These are phyloP conservation scores for Penicillium mononematosum DNA, from an alignment of 495 filamentous ascomycete species.

Conservation along the genomic window DNA sequence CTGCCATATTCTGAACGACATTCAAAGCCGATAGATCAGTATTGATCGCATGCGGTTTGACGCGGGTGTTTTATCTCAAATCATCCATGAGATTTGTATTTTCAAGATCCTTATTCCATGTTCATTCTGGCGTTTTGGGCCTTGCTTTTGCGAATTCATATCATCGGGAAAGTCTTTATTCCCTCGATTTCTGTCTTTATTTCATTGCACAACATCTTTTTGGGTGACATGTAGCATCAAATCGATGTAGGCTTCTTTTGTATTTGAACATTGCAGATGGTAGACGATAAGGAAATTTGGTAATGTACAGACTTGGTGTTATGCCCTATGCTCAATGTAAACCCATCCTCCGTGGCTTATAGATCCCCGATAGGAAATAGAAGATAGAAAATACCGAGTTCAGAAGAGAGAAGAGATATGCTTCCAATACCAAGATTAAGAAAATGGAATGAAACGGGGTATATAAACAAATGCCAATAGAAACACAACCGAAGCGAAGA, in stretches of 20 bases:
- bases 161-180: background rate
- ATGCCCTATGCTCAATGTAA: background rate
- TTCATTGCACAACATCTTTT: background rate
- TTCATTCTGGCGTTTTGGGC: conserved; percentile 4
- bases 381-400: background rate
- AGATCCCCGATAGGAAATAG: background rate
- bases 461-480: conserved; percentile 4
- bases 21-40: conserved; percentile 1
- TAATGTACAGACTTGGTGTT: background rate
- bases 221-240: background rate
- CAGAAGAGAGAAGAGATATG: background rate
- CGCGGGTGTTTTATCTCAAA: background rate
- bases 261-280: background rate
- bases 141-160: background rate
- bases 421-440: background rate
- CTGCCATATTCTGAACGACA: background rate
- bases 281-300: background rate
- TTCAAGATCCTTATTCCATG: background rate
- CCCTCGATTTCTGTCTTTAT: background rate
- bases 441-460: conserved; percentile 2
- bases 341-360: background rate
- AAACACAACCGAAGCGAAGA: background rate
- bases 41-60: background rate
- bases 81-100: background rate
- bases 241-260: background rate